A percentile compares a stretch with the other conserved stretches of the same genome.
Conservation (phyloP, 176 grass and related monocot species). For the Oryza nivara region DNA sequence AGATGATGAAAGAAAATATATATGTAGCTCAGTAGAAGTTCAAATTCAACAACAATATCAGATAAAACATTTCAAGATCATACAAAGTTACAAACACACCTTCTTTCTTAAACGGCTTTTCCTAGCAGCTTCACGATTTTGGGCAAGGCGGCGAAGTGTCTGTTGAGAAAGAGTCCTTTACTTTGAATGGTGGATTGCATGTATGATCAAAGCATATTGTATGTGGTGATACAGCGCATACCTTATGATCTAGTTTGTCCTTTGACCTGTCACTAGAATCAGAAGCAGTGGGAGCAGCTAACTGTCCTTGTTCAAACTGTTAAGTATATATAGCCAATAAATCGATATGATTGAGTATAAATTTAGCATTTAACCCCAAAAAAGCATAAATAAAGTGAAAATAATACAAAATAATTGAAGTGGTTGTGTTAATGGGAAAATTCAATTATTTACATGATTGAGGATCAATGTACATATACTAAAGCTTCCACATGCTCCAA, state of each 20-base stretch:
- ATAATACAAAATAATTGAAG: not conserved
- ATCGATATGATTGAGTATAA: slow-evolving; percentile 18
- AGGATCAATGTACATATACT: not conserved
- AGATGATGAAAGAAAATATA: not conserved
- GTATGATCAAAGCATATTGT: slow-evolving; percentile 8
- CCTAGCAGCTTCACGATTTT: slow-evolving; percentile 98
- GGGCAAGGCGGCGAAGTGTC: slow-evolving; percentile 88
- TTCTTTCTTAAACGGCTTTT: slow-evolving; percentile 98
- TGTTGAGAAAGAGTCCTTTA: slow-evolving; percentile 39
- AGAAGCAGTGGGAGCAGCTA: slow-evolving; percentile 49
- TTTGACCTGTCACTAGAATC: slow-evolving; percentile 89
- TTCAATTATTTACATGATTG: not conserved
- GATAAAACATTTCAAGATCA: not conserved
- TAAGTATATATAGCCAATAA: slow-evolving; percentile 28
- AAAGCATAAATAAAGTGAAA: not conserved
- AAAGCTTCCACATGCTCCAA: slow-evolving; percentile 5
- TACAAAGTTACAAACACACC: slow-evolving; percentile 38
- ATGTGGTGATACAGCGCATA: slow-evolving; percentile 36
- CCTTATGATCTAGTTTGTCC: slow-evolving; percentile 82
- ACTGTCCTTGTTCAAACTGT: slow-evolving; percentile 75
- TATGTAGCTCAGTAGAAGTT: slow-evolving; percentile 8
- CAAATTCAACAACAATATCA: not conserved
- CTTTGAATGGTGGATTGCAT: slow-evolving; percentile 17
- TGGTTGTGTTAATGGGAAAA: slow-evolving; percentile 13
- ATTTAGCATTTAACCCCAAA: not conserved